A percentile compares a stretch with the other conserved stretches of the same genome.
Conservation (phyloP, 164 flowering plant genomes). For the Annona cherimola region DNA sequence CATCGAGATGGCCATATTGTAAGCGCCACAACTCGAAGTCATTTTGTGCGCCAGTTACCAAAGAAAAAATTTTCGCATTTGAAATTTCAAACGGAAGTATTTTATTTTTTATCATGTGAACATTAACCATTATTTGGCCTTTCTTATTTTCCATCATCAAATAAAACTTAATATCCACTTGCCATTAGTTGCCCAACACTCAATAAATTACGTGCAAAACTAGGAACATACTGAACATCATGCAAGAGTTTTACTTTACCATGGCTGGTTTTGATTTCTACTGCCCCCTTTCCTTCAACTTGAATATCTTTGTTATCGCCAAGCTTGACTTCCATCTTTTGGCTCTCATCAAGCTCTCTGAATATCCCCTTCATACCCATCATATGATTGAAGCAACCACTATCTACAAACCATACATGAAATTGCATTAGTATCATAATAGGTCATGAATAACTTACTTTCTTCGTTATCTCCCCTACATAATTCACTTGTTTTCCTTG, state of each 20-base stretch:
- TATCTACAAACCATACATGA: not conserved
- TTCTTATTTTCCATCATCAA: not conserved
- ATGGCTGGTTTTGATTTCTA: not conserved
- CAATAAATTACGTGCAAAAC: not conserved
- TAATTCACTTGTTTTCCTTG: not conserved
- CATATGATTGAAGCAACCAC: conserved; percentile 1
- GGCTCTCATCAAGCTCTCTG: not conserved
- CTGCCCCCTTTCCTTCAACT: not conserved
- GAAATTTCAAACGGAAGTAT: not conserved
- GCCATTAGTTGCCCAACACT: not conserved
- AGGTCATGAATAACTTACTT: not conserved
- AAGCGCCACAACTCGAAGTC: not conserved
- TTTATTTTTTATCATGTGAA: not conserved
- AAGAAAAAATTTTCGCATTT: not conserved
- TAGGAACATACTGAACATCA: not conserved
- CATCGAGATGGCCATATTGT: not conserved
- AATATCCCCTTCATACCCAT: not conserved
- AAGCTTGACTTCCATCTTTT: not conserved
- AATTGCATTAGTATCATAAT: not conserved
- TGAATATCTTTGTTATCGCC: not conserved
- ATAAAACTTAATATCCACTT: not conserved
- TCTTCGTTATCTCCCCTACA: not conserved
- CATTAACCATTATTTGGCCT: not conserved
- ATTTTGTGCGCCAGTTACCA: not conserved
- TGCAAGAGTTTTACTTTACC: too few relatives aligned